A percentile compares a stretch with the other conserved stretches of the same genome.
phyloP scores from a whole-genome alignment of 345 rosid species.

The Brassica carinata region DNA sequence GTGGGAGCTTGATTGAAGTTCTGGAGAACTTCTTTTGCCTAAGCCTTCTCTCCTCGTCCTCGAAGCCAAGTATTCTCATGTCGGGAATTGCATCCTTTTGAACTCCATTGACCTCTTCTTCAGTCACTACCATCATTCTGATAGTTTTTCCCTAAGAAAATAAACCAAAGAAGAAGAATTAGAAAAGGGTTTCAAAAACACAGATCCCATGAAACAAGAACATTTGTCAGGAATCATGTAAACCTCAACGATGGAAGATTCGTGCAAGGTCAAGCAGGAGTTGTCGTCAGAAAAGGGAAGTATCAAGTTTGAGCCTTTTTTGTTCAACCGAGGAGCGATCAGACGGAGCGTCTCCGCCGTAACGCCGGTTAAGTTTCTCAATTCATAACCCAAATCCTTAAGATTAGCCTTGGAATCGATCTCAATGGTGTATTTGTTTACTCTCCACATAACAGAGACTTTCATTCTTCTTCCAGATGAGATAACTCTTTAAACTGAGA shows the following conservation, averaged over 20 bases:
- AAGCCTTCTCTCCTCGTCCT: conserved; percentile 82
- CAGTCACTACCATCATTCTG: conserved; percentile 90
- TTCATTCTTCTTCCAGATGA: conserved; percentile 34
- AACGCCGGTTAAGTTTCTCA: conserved; percentile 68
- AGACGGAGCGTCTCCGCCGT: conserved; percentile 75
- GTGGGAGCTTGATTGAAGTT: conserved; percentile 61
- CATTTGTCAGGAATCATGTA: background rate
- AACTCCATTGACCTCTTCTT: conserved; percentile 66
- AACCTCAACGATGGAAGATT: conserved; percentile 63
- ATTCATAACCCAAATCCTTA: conserved; percentile 69
- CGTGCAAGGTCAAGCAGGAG: conserved; percentile 57
- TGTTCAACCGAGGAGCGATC: conserved; percentile 58
- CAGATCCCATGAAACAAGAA: background rate
- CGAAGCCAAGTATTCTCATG: conserved; percentile 84
- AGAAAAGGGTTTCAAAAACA: background rate
- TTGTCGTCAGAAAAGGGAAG: conserved; percentile 70
- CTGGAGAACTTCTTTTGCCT: conserved; percentile 48
- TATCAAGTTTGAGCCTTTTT: conserved; percentile 69
- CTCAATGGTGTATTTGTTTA: conserved; percentile 60
- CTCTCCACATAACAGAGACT: conserved; percentile 70
- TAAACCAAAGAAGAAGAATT: background rate
- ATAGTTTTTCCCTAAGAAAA: conserved; percentile 61
- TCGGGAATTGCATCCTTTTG: conserved; percentile 53
- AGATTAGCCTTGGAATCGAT: conserved; percentile 55
- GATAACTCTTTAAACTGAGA: conserved; percentile 19